Conservation (phyloP, 2,329 filamentous ascomycete species). For the Trichoderma oligosporum region DNA sequence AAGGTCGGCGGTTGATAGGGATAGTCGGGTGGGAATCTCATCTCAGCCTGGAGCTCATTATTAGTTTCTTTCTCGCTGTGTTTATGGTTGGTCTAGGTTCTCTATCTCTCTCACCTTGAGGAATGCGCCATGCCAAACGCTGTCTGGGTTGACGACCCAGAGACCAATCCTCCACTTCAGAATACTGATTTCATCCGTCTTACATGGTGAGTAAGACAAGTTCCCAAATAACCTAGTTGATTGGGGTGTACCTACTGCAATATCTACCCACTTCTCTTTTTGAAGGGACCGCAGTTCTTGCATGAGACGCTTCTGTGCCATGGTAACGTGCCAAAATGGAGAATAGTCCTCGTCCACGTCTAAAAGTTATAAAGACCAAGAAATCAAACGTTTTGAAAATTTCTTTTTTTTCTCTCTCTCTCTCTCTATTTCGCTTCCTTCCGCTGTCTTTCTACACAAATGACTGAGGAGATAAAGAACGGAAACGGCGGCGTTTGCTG, state of each 20-base stretch:
- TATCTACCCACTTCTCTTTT: slow-evolving; percentile 91
- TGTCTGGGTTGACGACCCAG: slow-evolving; percentile 89
- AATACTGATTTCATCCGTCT: slow-evolving; percentile 78
- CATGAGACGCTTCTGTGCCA: slow-evolving; percentile 74
- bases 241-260: slow-evolving; percentile 59
- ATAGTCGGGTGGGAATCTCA: slow-evolving; percentile 85
- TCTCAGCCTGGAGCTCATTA: slow-evolving; percentile 59
- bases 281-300: slow-evolving; percentile 76
- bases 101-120: slow-evolving; percentile 61
- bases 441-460: not conserved
- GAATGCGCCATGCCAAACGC: slow-evolving; percentile 87
- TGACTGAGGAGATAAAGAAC: not conserved
- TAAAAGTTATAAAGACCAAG: not conserved
- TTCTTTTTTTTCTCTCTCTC: not conserved
- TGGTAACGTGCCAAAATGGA: slow-evolving; percentile 26
- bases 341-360: not conserved
- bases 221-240: not conserved
- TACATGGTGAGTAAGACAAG: slow-evolving; percentile 15
- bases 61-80: not conserved
- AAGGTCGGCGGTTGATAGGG: slow-evolving; percentile 87
- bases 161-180: slow-evolving; percentile 84
- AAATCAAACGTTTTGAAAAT: not conserved
- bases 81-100: not conserved
- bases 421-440: too few species aligned
- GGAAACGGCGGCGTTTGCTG: not conserved